Conservation (phyloP, 352 stramenopile genomes). For the Globisporangium viniferum region DNA sequence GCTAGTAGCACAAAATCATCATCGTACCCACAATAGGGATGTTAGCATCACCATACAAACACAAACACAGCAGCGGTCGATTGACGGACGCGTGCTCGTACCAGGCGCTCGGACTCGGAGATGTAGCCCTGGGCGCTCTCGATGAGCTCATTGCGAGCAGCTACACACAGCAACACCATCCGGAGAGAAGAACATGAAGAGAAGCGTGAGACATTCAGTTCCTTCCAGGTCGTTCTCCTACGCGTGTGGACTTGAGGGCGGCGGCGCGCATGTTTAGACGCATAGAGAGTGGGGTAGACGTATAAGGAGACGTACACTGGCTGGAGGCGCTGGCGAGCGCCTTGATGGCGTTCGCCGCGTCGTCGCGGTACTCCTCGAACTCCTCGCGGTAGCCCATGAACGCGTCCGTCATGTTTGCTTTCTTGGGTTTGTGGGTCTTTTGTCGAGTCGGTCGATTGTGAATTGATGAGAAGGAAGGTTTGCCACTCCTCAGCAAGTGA, state of each 20-base stretch:
- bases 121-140: constrained; percentile 58
- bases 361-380: constrained; percentile 78
- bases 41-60: neutral
- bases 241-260: too few species aligned
- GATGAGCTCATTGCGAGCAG: constrained; percentile 39
- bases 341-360: constrained; percentile 62
- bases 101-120: constrained; percentile 70
- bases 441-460: neutral
- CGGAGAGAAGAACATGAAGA: neutral
- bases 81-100: constrained; percentile 12
- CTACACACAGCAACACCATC: constrained; percentile 18
- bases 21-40: neutral
- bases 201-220: neutral
- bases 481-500: too few species aligned
- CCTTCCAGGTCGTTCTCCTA: neutral
- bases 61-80: neutral
- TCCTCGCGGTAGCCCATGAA: constrained; percentile 78
- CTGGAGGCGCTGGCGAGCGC: constrained; percentile 38
- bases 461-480: neutral
- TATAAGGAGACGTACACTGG: constrained; percentile 12
- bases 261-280: neutral
- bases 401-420: constrained; percentile 56
- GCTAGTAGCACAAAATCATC: constrained; percentile 22
- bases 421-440: neutral
- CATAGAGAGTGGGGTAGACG: neutral